A percentile compares a stretch with the other conserved stretches of the same genome.
Evolutionary conservation across 2,329 filamentous ascomycete species (phyloP).

Genomic region (Penicillium sp.): DNA sequence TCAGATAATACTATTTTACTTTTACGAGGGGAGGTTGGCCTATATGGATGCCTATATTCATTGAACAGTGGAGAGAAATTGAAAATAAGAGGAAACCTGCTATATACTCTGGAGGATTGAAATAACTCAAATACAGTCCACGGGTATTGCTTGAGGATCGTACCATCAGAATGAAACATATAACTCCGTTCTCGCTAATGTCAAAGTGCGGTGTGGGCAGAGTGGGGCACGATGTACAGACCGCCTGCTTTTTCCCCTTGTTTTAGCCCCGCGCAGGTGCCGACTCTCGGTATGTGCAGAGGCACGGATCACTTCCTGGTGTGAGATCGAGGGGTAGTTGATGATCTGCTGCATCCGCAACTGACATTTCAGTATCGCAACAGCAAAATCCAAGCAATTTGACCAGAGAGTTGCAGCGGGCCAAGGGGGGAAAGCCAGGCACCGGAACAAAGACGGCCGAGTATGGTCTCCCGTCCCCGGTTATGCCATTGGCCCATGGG

Average conservation of each 20-base stretch:
- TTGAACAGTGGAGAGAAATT: too few species aligned
- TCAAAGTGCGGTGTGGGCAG: neutral
- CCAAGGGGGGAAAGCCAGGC: neutral
- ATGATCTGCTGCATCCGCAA: neutral
- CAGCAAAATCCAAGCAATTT: neutral
- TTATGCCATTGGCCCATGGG: neutral
- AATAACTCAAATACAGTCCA: too few species aligned
- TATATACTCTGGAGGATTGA: too few species aligned
- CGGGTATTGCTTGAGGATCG: neutral
- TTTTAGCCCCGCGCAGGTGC: neutral
- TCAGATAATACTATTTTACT: too few species aligned
- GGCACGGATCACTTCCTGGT: conserved; percentile 12
- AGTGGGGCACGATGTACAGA: neutral
- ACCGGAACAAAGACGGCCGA: neutral
- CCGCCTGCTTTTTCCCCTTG: neutral
- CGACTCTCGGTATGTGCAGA: neutral
- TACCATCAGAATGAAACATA: neutral
- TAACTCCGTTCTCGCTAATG: neutral
- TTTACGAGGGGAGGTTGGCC: too few species aligned
- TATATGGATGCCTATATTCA: neutral
- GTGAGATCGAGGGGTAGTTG: conserved; percentile 7
- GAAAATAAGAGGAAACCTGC: too few species aligned
- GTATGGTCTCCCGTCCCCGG: neutral
- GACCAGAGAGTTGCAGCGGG: too few species aligned
- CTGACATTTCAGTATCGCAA: neutral